A percentile compares a stretch with the other conserved stretches of the same genome.
Evolutionary conservation across 306 rosid genomes (phyloP).

Genomic region (Sicyos baderoa): DNA sequence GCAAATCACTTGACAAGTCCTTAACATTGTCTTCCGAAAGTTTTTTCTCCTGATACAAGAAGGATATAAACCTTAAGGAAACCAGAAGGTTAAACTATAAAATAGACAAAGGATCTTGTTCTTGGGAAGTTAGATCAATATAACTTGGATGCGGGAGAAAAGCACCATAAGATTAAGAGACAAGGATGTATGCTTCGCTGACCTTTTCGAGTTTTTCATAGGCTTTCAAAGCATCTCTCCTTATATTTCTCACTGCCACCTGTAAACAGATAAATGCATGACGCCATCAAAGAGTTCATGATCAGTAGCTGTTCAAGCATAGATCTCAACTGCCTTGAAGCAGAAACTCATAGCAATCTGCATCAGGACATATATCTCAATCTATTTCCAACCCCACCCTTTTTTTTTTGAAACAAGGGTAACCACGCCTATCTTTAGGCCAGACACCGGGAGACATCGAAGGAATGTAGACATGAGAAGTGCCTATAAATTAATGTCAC

Average conservation of each 20-base stretch:
- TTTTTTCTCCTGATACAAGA: conserved; percentile 60
- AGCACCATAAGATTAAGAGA: conserved; percentile 22
- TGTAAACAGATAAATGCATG: conserved; percentile 20
- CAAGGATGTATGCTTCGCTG: conserved; percentile 27
- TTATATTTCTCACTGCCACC: conserved; percentile 93
- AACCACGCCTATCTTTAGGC: too few relatives aligned
- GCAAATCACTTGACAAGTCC: conserved; percentile 81
- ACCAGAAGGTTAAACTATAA: conserved; percentile 16
- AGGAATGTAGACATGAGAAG: too few relatives aligned
- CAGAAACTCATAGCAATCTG: conserved; percentile 15
- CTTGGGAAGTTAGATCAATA: conserved; percentile 7
- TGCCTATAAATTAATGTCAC: too few relatives aligned
- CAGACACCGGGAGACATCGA: too few relatives aligned
- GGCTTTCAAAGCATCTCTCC: conserved; percentile 93
- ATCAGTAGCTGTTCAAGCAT: conserved; percentile 10
- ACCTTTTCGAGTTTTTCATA: conserved; percentile 97
- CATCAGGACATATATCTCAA: conserved; percentile 21
- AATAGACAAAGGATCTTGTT: background rate
- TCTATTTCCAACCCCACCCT: background rate
- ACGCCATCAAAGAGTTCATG: conserved; percentile 24
- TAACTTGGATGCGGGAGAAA: conserved; percentile 10
- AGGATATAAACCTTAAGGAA: conserved; percentile 16
- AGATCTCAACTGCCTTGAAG: background rate
- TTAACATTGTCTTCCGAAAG: conserved; percentile 83
- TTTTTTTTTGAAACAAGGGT: too few relatives aligned